A percentile compares a stretch with the other conserved stretches of the same genome.
These are phyloP conservation scores for Xerocomus alliaceus DNA, from an alignment of 1,284 basidiomycete genomes.

Conservation along the genomic window DNA sequence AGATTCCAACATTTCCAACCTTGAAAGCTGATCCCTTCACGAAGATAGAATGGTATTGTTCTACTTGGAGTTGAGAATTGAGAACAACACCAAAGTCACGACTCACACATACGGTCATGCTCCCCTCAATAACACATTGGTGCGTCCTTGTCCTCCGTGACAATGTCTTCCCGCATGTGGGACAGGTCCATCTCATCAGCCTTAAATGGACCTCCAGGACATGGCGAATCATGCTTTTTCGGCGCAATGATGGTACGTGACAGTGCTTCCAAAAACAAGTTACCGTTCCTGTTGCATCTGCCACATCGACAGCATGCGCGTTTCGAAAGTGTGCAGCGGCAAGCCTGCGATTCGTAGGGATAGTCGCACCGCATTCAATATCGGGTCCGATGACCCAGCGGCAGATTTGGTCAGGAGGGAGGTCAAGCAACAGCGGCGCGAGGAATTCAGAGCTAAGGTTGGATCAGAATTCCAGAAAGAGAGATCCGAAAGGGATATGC, in stretches of 20 bases:
- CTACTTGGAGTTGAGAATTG: not conserved
- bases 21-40: not conserved
- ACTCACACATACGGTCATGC: not conserved
- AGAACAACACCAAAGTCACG: not conserved
- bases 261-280: conserved; percentile 6
- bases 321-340: conserved; percentile 3
- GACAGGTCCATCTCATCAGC: conserved; percentile 6
- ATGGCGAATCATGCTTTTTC: conserved; percentile 1
- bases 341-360: not conserved
- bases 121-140: not conserved
- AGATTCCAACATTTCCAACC: not conserved
- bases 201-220: conserved; percentile 4
- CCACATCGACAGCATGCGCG: not conserved
- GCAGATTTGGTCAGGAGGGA: not conserved
- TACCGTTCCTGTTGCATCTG: not conserved
- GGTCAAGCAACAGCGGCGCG: not conserved
- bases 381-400: not conserved
- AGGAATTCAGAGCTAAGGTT: not conserved
- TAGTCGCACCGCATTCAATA: not conserved
- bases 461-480: not conserved
- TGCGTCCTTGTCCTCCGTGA: not conserved
- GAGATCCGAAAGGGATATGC: not conserved
- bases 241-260: conserved; percentile 1
- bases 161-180: not conserved
- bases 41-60: not conserved